Conservation (phyloP, 768 basidiomycete genomes). For the Mycena rebaudengoi region DNA sequence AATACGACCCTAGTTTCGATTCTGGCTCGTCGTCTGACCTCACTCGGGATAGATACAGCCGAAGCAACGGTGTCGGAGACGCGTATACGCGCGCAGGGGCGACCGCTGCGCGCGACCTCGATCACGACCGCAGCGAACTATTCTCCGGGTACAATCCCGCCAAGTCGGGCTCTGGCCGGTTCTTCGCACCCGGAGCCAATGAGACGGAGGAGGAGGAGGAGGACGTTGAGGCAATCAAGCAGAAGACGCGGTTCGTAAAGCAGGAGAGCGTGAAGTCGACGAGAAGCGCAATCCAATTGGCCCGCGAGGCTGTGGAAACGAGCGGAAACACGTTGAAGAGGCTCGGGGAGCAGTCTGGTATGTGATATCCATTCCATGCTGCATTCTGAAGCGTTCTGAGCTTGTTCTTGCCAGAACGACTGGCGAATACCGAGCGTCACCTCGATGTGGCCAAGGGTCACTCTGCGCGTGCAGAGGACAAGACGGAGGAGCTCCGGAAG, state of each 20-base stretch:
- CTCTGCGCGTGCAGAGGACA: constrained; percentile 74
- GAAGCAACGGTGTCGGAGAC: constrained; percentile 48
- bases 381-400: too few species aligned
- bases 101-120: constrained; percentile 39
- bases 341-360: constrained; percentile 81
- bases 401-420: constrained; percentile 61
- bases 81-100: constrained; percentile 49
- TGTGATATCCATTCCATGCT: too few species aligned
- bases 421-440: constrained; percentile 81
- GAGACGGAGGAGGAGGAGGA: constrained; percentile 67
- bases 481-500: constrained; percentile 78
- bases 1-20: not conserved
- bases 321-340: constrained; percentile 70
- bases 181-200: constrained; percentile 55
- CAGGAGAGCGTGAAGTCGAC: constrained; percentile 77
- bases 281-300: constrained; percentile 77
- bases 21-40: constrained; percentile 19
- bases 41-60: constrained; percentile 42
- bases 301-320: constrained; percentile 82
- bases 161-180: constrained; percentile 49
- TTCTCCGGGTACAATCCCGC: constrained; percentile 62
- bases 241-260: constrained; percentile 72
- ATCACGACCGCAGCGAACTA: constrained; percentile 58
- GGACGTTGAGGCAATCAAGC: constrained; percentile 80
- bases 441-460: constrained; percentile 80